phyloP scores from a whole-genome alignment of 2,329 filamentous ascomycete species.

The Phyllachora maydis region DNA sequence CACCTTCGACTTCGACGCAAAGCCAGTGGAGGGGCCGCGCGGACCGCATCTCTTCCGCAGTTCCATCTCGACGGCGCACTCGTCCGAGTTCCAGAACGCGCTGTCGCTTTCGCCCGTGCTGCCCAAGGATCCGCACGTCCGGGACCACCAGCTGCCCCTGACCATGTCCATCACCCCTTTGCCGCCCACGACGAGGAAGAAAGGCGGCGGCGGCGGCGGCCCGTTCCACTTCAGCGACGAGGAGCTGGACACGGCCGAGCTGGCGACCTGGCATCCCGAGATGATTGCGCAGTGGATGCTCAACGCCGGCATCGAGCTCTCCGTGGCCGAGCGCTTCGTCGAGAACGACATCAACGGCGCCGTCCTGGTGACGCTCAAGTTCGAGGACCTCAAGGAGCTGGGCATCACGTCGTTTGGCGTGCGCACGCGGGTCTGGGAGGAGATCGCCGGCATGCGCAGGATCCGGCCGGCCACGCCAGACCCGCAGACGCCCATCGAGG shows the following conservation, averaged over 20 bases:
- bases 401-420: conserved; percentile 68
- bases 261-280: conserved; percentile 50
- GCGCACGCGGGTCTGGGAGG: conserved; percentile 59
- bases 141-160: conserved; percentile 15
- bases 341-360: conserved; percentile 82
- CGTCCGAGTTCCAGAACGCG: conserved; percentile 25
- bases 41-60: conserved; percentile 75
- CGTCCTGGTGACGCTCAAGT: conserved; percentile 77
- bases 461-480: conserved; percentile 27
- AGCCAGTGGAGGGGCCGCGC: conserved; percentile 56
- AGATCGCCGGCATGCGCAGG: conserved; percentile 50
- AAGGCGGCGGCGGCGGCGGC: too few species aligned
- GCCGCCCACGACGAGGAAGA: conserved; percentile 16
- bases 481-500: conserved; percentile 39
- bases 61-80: conserved; percentile 36
- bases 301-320: conserved; percentile 57
- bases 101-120: conserved; percentile 57
- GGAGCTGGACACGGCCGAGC: conserved; percentile 34
- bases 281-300: conserved; percentile 79
- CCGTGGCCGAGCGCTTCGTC: conserved; percentile 65
- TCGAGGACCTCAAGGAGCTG: conserved; percentile 68
- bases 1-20: conserved; percentile 36
- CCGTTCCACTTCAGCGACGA: conserved; percentile 34
- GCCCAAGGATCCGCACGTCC: conserved; percentile 29
- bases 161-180: conserved; percentile 15